Base-by-base conservation (phyloP, 441 rosid genomes). In the Raphanus hybrid region DNA sequence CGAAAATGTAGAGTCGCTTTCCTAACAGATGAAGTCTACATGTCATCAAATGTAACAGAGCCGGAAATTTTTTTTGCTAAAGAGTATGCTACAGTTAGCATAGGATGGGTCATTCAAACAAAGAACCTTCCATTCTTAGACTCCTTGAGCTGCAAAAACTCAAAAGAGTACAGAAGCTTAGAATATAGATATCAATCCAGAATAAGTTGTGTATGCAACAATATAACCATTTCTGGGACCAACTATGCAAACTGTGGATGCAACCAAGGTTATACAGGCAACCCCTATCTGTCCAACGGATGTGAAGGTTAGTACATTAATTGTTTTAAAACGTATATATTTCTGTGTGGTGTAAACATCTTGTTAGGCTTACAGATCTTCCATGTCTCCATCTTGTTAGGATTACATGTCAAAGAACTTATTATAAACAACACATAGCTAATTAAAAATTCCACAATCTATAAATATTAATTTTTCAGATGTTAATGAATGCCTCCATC, bases 401-500 rank as follows among this genome's bases (percentile, higher is more conserved):
- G 23, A 20, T 20, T 20, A 20, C 23, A 20, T 20, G 23, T 20
- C 23, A 20, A 20, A 20, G 23, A 20, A 20, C 23, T 20, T 20
- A 20, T 20, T 20, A 20, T 20, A 20, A 20, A 20, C 23, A 20
- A 20, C 23, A 20, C 23, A 20, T 20, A 20, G 23, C 23, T 20
- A 20, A 20, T 52, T 52, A 52, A 3, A 39, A 52, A 6, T 3
- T 5, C 20, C 20, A 52, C 3, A 9, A 6, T 15, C 23, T 54
- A 20, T 58, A n/a, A 50, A 18, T 4, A 18, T 81, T 8, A n/a
- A 75, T 11, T 18, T 10, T 74, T 8, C 35, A 78, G 80, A 82
- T 66, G 1, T 75, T 29, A 23, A 81, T 43, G 84, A 81, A 43
- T 81, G 84, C 63, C 34, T 23, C 4, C 11, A 20, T 20, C 23